Percentiles rank a stretch among this genome's conserved stretches.
phyloP scores from a whole-genome alignment of 768 basidiomycete genomes.

The Mycena galericulata region DNA sequence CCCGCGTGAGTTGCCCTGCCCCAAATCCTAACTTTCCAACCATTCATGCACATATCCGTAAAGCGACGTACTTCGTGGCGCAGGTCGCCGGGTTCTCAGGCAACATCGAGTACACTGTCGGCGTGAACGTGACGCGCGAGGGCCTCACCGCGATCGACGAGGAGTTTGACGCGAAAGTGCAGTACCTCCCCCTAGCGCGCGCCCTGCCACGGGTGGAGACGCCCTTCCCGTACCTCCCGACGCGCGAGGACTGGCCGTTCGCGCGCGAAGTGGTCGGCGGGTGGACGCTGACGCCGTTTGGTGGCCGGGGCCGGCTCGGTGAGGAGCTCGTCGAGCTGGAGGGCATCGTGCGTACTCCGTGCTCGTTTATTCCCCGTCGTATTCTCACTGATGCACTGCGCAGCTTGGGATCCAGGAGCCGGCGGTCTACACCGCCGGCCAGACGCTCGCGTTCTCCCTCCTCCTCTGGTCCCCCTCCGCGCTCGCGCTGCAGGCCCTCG shows the following conservation, averaged over 20 bases:
- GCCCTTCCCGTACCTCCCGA: conserved; percentile 29
- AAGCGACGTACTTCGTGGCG: conserved; percentile 24
- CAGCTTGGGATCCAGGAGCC: conserved; percentile 31
- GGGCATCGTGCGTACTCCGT: conserved; percentile 25
- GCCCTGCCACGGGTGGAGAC: conserved; percentile 15
- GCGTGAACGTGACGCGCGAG: conserved; percentile 27
- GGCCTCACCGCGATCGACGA: conserved; percentile 27
- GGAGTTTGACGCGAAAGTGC: conserved; percentile 22
- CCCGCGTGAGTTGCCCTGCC: conserved; percentile 21
- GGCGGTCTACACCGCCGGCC: conserved; percentile 30
- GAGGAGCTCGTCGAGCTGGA: conserved; percentile 30
- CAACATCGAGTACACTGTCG: conserved; percentile 19
- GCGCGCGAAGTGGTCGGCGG: conserved; percentile 26
- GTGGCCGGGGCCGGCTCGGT: conserved; percentile 26
- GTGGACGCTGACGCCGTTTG: conserved; percentile 35
- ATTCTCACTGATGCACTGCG: neutral
- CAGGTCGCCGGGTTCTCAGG: conserved; percentile 14
- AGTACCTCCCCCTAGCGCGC: conserved; percentile 29
- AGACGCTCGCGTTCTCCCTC: conserved; percentile 29
- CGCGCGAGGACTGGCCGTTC: conserved; percentile 34
- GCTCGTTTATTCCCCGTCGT: no score
- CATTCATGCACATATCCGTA: no score
- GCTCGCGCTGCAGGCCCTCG: conserved; percentile 30
- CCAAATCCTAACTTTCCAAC: no score
- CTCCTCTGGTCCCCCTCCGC: conserved; percentile 22